A percentile compares a stretch with the other conserved stretches of the same genome.
Conservation (phyloP, 192 early-diverging fungal species). For the Geranomyces michiganensis region DNA sequence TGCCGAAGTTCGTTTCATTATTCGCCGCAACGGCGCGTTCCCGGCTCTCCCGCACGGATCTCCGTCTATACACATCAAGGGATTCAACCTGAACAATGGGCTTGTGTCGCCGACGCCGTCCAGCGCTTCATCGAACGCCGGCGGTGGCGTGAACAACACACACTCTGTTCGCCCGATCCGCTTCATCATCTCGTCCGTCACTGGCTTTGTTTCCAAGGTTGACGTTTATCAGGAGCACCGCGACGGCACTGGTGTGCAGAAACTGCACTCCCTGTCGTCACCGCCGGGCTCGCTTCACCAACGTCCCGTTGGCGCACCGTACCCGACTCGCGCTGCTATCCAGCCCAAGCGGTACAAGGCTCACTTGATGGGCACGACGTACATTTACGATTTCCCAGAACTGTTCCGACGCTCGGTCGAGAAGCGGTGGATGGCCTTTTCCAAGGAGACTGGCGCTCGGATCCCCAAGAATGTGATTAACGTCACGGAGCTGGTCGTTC, state of each 20-base stretch:
- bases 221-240: constrained; percentile 93
- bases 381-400: constrained; percentile 98
- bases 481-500: constrained; percentile 84
- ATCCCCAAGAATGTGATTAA: constrained; percentile 70
- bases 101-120: constrained; percentile 44
- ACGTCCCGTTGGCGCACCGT: constrained; percentile 77
- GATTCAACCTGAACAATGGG: neutral
- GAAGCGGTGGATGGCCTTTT: constrained; percentile 69
- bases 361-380: constrained; percentile 96
- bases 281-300: constrained; percentile 82
- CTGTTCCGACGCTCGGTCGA: constrained; percentile 89
- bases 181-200: constrained; percentile 89
- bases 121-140: neutral
- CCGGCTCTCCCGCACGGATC: neutral
- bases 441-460: constrained; percentile 26
- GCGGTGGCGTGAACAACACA: constrained; percentile 47
- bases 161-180: constrained; percentile 74
- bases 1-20: constrained; percentile 95
- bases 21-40: neutral
- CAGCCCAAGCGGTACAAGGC: constrained; percentile 98
- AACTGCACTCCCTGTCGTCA: constrained; percentile 78
- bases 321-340: constrained; percentile 93
- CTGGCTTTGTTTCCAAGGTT: constrained; percentile 88
- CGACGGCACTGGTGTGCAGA: constrained; percentile 74
- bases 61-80: neutral